Conservation (phyloP, 225 moss, liverwort and hornwort genomes). For the Pseudoscleropodium purum region DNA sequence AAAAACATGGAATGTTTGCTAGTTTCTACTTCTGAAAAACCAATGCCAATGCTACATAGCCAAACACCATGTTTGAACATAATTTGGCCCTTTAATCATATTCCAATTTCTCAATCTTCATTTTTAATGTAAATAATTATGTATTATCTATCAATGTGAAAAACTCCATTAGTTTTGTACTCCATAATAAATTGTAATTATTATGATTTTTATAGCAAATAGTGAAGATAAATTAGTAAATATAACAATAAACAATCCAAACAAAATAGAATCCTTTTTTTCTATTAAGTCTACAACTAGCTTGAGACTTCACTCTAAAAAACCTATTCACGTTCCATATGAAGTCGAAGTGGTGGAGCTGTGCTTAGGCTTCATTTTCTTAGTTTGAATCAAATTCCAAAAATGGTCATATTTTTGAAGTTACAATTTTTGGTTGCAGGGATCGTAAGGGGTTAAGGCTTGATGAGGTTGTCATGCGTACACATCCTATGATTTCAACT, state of each 20-base stretch:
- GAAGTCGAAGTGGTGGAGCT: no score
- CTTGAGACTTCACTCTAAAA: no score
- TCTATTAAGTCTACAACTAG: no score
- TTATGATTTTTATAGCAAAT: no score
- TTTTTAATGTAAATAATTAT: background rate
- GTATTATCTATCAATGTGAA: no score
- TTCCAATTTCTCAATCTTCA: background rate
- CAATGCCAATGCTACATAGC: no score
- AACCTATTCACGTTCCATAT: no score
- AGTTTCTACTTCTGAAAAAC: background rate
- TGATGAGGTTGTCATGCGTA: background rate
- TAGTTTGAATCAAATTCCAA: background rate
- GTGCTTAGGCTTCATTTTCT: background rate
- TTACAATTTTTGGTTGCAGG: background rate
- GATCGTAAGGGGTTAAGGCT: background rate
- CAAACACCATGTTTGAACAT: background rate
- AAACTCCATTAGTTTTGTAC: no score
- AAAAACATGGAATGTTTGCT: background rate
- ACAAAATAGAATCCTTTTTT: no score
- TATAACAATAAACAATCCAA: no score
- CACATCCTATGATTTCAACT: background rate
- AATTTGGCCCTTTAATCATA: background rate
- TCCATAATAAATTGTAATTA: no score
- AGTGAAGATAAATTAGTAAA: no score
- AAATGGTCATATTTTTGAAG: background rate